A percentile compares a stretch with the other conserved stretches of the same genome.
phyloP scores from a whole-genome alignment of 257 asterid genomes.

The Ballota nigra region DNA sequence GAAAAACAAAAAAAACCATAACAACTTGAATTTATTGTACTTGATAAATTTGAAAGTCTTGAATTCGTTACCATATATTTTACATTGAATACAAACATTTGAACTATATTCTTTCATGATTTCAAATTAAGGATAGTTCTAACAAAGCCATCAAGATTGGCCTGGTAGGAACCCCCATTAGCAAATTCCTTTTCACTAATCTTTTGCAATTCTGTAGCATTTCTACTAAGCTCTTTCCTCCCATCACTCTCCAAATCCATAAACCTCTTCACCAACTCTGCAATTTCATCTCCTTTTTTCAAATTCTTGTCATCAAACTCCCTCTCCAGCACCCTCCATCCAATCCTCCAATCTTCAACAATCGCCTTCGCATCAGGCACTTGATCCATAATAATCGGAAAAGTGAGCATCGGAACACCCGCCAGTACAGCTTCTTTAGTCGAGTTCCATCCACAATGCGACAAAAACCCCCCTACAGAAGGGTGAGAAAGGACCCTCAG shows the following conservation, averaged over 20 bases:
- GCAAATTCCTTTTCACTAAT: conserved; percentile 34
- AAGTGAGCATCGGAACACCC: conserved; percentile 53
- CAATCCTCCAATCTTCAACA: conserved; percentile 68
- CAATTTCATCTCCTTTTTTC: conserved; percentile 36
- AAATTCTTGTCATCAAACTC: conserved; percentile 26
- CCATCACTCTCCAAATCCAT: conserved; percentile 45
- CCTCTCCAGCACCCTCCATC: conserved; percentile 49
- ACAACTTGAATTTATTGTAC: no score
- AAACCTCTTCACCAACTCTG: conserved; percentile 29
- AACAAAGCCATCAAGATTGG: conserved; percentile 37
- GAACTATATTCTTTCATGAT: conserved; percentile 31
- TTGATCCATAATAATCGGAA: conserved; percentile 61
- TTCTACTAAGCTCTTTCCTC: conserved; percentile 37
- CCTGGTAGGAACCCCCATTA: conserved; percentile 31
- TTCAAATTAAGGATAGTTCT: not conserved
- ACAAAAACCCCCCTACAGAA: conserved; percentile 53
- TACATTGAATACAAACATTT: no score
- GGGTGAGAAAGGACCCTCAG: conserved; percentile 48
- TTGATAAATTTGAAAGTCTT: no score
- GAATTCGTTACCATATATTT: no score
- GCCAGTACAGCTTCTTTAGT: conserved; percentile 46
- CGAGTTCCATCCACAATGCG: no score
- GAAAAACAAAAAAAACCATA: no score
- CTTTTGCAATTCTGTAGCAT: conserved; percentile 37
- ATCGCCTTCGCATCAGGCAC: conserved; percentile 42